phyloP scores from a whole-genome alignment of 108 stramenopile species.

The Nitzschia inconspicua region DNA sequence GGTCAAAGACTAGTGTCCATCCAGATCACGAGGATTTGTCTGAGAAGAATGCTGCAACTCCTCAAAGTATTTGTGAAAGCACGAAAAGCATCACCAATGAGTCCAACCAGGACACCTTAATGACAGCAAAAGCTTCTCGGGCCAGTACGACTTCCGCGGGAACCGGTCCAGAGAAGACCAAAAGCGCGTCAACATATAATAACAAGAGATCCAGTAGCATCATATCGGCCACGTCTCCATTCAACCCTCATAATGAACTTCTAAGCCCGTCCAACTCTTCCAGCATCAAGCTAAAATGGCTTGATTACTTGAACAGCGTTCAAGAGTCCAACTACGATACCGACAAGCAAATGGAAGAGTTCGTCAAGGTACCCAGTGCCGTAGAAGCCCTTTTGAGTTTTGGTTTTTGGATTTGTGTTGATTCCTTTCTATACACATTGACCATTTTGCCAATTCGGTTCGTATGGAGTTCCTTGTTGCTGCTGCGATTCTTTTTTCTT shows the following conservation, averaged over 20 bases:
- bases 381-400: constrained; percentile 88
- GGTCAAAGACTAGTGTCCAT: too few species aligned
- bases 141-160: too few species aligned
- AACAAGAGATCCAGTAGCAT: not conserved
- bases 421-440: constrained; percentile 92
- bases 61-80: too few species aligned
- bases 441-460: constrained; percentile 89
- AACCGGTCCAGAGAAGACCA: too few species aligned
- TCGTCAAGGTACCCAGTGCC: constrained; percentile 85
- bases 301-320: constrained; percentile 53
- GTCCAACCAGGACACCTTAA: too few species aligned
- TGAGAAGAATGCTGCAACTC: too few species aligned
- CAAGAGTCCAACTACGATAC: constrained; percentile 63
- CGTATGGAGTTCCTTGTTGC: constrained; percentile 55
- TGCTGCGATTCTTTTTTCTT: constrained; percentile 18
- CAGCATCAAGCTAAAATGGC: constrained; percentile 38
- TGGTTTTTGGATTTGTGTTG: constrained; percentile 88
- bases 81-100: too few species aligned
- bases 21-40: too few species aligned
- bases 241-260: too few species aligned
- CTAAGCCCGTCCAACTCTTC: too few species aligned
- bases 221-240: too few species aligned
- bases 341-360: constrained; percentile 91
- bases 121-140: too few species aligned
- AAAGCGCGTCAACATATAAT: not conserved